Percentiles rank a stretch among this genome's conserved stretches.
Conservation (phyloP, 139 green algal genomes). For the Chlorella ohadii region DNA sequence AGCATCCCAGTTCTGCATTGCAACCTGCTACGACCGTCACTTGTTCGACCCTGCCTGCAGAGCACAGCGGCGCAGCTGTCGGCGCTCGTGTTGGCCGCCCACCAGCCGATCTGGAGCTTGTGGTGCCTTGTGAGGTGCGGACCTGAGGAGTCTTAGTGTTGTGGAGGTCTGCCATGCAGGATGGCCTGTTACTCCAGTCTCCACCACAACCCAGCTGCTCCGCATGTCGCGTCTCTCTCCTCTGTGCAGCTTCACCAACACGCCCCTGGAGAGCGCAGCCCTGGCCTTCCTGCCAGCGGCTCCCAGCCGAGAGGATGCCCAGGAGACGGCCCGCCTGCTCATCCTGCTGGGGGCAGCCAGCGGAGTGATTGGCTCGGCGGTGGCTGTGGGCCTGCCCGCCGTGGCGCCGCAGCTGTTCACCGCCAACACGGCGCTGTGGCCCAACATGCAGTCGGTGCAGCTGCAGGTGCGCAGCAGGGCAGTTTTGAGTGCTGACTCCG, state of each 20-base stretch:
- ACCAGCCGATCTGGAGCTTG: slow-evolving; percentile 66
- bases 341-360: slow-evolving; percentile 36
- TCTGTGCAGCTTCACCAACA: slow-evolving; percentile 51
- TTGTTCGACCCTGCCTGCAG: too few relatives aligned
- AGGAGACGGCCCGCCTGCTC: slow-evolving; percentile 43
- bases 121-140: slow-evolving; percentile 38
- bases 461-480: neutral
- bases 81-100: slow-evolving; percentile 65
- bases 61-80: slow-evolving; percentile 59
- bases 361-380: slow-evolving; percentile 36
- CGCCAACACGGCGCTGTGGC: slow-evolving; percentile 61
- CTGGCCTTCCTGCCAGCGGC: slow-evolving; percentile 65
- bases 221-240: too few relatives aligned
- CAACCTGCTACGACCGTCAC: too few relatives aligned
- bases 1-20: too few relatives aligned
- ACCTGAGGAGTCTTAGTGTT: too few relatives aligned
- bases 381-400: slow-evolving; percentile 43
- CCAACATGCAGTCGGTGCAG: slow-evolving; percentile 53
- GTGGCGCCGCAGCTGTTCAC: slow-evolving; percentile 57
- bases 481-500: neutral
- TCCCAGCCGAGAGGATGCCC: neutral
- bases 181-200: too few relatives aligned
- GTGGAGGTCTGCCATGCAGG: too few relatives aligned
- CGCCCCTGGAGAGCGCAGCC: slow-evolving; percentile 71
- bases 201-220: neutral